Percentiles rank a stretch among this genome's conserved stretches.
Conservation (phyloP, 257 asterid genomes). For the Gentiana macrophylla region DNA sequence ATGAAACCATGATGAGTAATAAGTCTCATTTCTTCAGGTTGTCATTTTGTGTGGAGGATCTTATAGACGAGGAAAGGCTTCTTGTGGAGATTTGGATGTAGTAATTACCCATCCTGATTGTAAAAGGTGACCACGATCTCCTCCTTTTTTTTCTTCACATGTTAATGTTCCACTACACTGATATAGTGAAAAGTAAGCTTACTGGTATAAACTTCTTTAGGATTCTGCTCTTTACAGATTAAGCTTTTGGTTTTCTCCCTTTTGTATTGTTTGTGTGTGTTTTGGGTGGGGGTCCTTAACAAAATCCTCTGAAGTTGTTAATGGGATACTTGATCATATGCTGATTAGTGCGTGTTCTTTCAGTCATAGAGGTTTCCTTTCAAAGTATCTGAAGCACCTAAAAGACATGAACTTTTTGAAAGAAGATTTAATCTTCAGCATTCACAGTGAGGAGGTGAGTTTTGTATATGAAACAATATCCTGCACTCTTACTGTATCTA, state of each 20-base stretch:
- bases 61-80: slow-evolving; percentile 83
- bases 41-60: slow-evolving; percentile 87
- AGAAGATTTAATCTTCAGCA: slow-evolving; percentile 70
- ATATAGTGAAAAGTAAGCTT: not conserved
- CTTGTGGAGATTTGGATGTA: slow-evolving; percentile 95
- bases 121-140: slow-evolving; percentile 34
- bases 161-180: not conserved
- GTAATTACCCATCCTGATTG: slow-evolving; percentile 90
- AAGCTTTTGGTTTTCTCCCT: not conserved
- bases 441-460: slow-evolving; percentile 87
- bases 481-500: not conserved
- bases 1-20: no score
- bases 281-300: no score
- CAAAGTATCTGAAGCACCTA: slow-evolving; percentile 53
- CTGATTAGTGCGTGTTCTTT: slow-evolving; percentile 7
- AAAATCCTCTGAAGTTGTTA: no score
- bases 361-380: slow-evolving; percentile 87
- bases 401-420: slow-evolving; percentile 71
- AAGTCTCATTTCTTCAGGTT: slow-evolving; percentile 35
- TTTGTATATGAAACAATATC: slow-evolving; percentile 3
- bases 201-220: no score
- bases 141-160: not conserved
- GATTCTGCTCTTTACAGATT: not conserved
- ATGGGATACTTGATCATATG: no score
- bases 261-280: not conserved